Base-by-base conservation (phyloP, 2,329 filamentous ascomycete genomes). In the Aquanectria penicillioides region DNA sequence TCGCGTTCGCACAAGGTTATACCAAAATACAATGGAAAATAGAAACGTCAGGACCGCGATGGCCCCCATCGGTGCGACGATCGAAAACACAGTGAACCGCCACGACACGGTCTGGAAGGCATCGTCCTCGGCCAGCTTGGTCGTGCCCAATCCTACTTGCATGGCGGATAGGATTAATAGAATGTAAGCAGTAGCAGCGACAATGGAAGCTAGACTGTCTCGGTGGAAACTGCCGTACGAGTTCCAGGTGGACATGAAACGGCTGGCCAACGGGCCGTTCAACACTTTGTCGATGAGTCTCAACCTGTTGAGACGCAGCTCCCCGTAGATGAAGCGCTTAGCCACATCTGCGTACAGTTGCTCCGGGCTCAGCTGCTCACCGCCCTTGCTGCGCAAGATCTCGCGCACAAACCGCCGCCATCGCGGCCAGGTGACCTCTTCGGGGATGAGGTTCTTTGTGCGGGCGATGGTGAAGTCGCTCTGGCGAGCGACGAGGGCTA, bases 101-200 rank as follows among this genome's bases (percentile, higher is more conserved):
- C 80, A 81, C 2, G 77, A 77, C 1, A 75, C 79, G 4, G 58
- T 48, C 62, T 81, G 76, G 63, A 85, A 85, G 0, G 64, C 54
- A 0, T 49, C 11, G 56, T 75, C 78, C 0, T 69, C 60, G 0
- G 37, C 49, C 2, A 81, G 71, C 18, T 49, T 43, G 2, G 73
- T 62, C 0, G 75, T 80, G 2, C 73, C 71, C 9, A 82, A 62
- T 0, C 79, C 80, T 9, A 82, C 78, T 67, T 85, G 81, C 78
- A 84, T 80, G 0, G 81, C 81, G 3, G 78, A 78, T 37, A 85
- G 69, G 9, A 81, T 72, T 12, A 84, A 63, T 26, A 75, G 74
- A 15, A 83, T 66, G 60, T 80, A 83, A 0, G 75, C 77, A 4
- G 77, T 74, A 2, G 75, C 65, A 8, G 74, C 69, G 0, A 77